Conservation (phyloP, 2,329 filamentous ascomycete species). For the Corynespora cassiicola region DNA sequence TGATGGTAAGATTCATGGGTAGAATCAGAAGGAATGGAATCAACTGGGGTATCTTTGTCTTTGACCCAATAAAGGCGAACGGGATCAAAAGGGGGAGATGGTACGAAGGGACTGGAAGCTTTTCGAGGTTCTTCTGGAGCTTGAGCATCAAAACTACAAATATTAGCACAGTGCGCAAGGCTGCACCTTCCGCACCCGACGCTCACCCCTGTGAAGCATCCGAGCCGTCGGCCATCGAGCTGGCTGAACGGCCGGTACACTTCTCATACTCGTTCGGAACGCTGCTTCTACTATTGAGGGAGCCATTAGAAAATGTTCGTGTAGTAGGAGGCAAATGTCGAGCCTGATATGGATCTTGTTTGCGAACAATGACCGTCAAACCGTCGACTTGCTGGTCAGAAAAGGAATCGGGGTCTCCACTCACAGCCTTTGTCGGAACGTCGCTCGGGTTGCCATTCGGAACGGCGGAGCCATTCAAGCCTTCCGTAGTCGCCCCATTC, state of each 20-base stretch:
- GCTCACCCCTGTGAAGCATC: slow-evolving; percentile 39
- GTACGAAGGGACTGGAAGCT: slow-evolving; percentile 24
- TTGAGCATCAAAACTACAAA: slow-evolving; percentile 28
- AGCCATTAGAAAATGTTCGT: slow-evolving; percentile 63
- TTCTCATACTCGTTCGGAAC: slow-evolving; percentile 57
- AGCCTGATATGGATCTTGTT: slow-evolving; percentile 40
- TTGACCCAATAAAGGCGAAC: slow-evolving; percentile 58
- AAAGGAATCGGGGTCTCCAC: slow-evolving; percentile 54
- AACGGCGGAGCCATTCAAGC: slow-evolving; percentile 24
- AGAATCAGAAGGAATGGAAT: slow-evolving; percentile 51
- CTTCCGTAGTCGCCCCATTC: slow-evolving; percentile 28
- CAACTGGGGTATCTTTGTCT: slow-evolving; percentile 52
- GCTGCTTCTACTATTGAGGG: slow-evolving; percentile 58
- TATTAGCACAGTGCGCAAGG: slow-evolving; percentile 25
- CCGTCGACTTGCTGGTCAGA: slow-evolving; percentile 60
- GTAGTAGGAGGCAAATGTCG: slow-evolving; percentile 37
- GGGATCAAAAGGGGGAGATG: slow-evolving; percentile 20
- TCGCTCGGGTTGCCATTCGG: slow-evolving; percentile 35
- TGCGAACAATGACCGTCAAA: slow-evolving; percentile 61
- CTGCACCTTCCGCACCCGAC: slow-evolving; percentile 11
- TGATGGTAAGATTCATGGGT: slow-evolving; percentile 56
- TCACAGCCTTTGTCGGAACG: slow-evolving; percentile 38
- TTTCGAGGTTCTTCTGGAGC: slow-evolving; percentile 22
- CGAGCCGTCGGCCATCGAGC: slow-evolving; percentile 43
- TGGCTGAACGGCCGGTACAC: slow-evolving; percentile 45